phyloP scores from a whole-genome alignment of 768 basidiomycete genomes.

The Psilocybe sp. region DNA sequence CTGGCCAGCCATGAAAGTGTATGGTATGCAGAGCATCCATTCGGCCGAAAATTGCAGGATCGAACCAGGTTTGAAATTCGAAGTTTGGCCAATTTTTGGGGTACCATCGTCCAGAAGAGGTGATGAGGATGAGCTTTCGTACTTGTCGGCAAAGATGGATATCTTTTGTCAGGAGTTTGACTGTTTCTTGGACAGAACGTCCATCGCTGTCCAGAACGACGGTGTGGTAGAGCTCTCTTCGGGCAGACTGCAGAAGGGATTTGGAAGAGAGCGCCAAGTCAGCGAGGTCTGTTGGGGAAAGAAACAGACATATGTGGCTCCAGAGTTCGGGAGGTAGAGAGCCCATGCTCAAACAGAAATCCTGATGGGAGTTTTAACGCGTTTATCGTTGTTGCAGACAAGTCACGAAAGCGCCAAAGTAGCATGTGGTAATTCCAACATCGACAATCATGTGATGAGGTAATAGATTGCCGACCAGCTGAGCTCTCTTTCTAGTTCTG shows the following conservation, averaged over 20 bases:
- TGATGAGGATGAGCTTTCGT: not conserved
- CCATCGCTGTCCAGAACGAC: not conserved
- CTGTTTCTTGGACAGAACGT: not conserved
- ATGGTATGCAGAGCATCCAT: too few species aligned
- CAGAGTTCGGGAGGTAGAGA: not conserved
- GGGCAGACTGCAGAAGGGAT: not conserved
- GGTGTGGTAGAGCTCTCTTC: conserved; percentile 2
- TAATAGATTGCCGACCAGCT: too few species aligned
- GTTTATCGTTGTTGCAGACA: too few species aligned
- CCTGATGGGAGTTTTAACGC: too few species aligned
- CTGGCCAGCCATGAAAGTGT: too few species aligned
- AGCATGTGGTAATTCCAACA: too few species aligned
- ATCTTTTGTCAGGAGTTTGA: not conserved
- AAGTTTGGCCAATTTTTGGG: not conserved
- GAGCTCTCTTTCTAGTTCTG: too few species aligned
- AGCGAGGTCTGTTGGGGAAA: not conserved
- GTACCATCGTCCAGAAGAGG: not conserved
- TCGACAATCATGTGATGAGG: too few species aligned
- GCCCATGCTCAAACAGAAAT: not conserved
- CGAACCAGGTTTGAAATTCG: too few species aligned
- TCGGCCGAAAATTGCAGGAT: too few species aligned
- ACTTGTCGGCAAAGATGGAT: not conserved
- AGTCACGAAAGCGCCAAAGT: too few species aligned
- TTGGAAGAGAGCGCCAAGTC: not conserved
- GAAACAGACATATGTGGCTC: conserved; percentile 5